phyloP scores from a whole-genome alignment of 192 early-diverging fungal genomes.

The Powellomyces hirtus region DNA sequence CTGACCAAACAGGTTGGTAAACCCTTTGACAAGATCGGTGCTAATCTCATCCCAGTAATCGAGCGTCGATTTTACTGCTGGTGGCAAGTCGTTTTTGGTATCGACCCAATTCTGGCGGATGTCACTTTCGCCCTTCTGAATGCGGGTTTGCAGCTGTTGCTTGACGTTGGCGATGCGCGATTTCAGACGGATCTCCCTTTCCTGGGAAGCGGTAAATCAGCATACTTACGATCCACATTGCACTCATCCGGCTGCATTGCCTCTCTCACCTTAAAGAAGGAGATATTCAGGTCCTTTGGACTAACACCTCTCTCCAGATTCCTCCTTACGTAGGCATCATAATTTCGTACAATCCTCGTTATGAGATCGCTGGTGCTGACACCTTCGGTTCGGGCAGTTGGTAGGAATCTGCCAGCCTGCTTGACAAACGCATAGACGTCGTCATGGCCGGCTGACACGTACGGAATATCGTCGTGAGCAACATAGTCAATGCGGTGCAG shows the following conservation, averaged over 20 bases:
- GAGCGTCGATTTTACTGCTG: conserved; percentile 6
- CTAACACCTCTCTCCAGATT: conserved; percentile 32
- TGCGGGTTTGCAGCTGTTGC: conserved; percentile 6
- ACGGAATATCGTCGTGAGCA: conserved; percentile 92
- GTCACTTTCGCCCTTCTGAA: conserved; percentile 16
- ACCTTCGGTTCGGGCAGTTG: conserved; percentile 87
- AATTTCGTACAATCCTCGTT: conserved; percentile 65
- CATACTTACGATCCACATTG: no score
- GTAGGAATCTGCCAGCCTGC: conserved; percentile 82
- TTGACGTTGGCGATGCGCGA: conserved; percentile 20
- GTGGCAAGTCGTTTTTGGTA: conserved; percentile 23
- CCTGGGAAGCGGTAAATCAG: background rate
- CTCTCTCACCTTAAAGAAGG: conserved; percentile 27
- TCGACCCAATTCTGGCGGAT: conserved; percentile 23
- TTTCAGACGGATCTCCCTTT: conserved; percentile 29
- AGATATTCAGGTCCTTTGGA: conserved; percentile 30
- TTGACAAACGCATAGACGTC: conserved; percentile 94
- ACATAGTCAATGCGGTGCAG: conserved; percentile 84
- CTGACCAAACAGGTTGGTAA: conserved; percentile 25
- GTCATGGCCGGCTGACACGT: conserved; percentile 78
- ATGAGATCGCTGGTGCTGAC: conserved; percentile 92
- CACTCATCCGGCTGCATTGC: no score
- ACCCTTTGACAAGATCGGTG: conserved; percentile 19
- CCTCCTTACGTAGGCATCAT: conserved; percentile 32
- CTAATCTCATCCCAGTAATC: conserved; percentile 28